Conservation (phyloP, 805 yeast species). For the Dipodascopsis uninucleata region DNA sequence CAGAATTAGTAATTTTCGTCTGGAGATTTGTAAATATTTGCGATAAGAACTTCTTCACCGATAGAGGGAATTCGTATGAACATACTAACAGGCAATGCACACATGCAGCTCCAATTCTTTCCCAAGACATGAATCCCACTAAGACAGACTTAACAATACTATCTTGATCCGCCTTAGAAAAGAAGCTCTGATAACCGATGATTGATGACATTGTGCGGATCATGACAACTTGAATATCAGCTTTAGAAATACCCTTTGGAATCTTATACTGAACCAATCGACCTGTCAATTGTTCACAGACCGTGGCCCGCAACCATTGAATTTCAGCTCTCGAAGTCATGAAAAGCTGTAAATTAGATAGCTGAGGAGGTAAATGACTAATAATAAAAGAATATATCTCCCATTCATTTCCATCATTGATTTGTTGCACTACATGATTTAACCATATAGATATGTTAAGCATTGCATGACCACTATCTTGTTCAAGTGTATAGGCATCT, state of each 20-base stretch:
- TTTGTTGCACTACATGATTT: conserved; percentile 45
- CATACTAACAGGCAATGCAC: conserved; percentile 72
- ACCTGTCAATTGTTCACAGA: conserved; percentile 59
- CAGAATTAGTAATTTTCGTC: conserved; percentile 65
- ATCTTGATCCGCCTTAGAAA: conserved; percentile 59
- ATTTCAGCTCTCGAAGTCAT: conserved; percentile 42
- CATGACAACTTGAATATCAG: conserved; percentile 63
- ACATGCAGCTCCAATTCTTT: conserved; percentile 71
- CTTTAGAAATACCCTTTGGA: conserved; percentile 48
- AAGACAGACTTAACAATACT: conserved; percentile 57
- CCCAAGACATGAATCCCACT: conserved; percentile 67
- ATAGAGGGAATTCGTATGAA: conserved; percentile 73
- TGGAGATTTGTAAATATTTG: conserved; percentile 72
- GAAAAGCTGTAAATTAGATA: conserved; percentile 56
- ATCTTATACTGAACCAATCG: conserved; percentile 44
- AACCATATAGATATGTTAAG: conserved; percentile 44
- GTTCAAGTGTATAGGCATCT: conserved; percentile 29
- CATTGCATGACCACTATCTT: conserved; percentile 25
- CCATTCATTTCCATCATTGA: conserved; percentile 61
- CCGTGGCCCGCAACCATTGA: conserved; percentile 41
- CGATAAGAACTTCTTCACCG: conserved; percentile 56
- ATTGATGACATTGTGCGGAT: conserved; percentile 55
- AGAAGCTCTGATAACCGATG: conserved; percentile 53
- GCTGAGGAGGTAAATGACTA: conserved; percentile 68
- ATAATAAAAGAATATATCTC: conserved; percentile 63